Evolutionary conservation across 1,284 basidiomycete species (phyloP).

Genomic region (Irpex sp.): DNA sequence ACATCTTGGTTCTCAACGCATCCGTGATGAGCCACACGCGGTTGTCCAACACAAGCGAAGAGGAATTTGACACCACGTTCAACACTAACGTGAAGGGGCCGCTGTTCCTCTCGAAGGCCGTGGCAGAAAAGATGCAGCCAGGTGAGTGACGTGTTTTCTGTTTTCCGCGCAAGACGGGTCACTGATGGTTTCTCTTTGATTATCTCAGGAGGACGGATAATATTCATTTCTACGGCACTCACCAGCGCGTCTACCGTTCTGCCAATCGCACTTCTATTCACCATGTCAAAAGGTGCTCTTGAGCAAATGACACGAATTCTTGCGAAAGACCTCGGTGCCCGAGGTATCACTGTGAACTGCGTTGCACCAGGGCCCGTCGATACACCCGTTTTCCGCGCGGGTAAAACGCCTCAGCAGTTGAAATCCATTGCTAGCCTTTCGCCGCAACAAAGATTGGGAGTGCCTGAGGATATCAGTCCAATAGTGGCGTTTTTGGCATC

Average conservation of each 20-base stretch:
- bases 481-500: constrained; percentile 48
- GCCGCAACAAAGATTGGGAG: constrained; percentile 42
- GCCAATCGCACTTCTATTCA: constrained; percentile 45
- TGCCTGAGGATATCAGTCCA: constrained; percentile 49
- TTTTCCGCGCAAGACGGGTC: background rate
- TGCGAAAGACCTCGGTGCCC: constrained; percentile 47
- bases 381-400: constrained; percentile 47
- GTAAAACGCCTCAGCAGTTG: constrained; percentile 44
- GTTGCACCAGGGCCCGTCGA: constrained; percentile 51
- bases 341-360: constrained; percentile 52
- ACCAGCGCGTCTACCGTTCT: constrained; percentile 37
- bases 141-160: constrained; percentile 29
- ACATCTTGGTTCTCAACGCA: constrained; percentile 53
- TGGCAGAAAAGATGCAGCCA: constrained; percentile 34
- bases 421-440: constrained; percentile 38
- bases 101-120: constrained; percentile 47
- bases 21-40: constrained; percentile 44
- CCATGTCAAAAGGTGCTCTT: constrained; percentile 51
- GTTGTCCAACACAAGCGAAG: constrained; percentile 43
- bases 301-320: constrained; percentile 56
- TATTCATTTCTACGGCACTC: constrained; percentile 51
- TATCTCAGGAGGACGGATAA: constrained; percentile 40
- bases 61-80: constrained; percentile 43
- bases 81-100: constrained; percentile 53
- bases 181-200: background rate